These are phyloP conservation scores for Hirsutella rhossiliensis DNA, from an alignment of 2,329 filamentous ascomycete species.

Conservation along the genomic window DNA sequence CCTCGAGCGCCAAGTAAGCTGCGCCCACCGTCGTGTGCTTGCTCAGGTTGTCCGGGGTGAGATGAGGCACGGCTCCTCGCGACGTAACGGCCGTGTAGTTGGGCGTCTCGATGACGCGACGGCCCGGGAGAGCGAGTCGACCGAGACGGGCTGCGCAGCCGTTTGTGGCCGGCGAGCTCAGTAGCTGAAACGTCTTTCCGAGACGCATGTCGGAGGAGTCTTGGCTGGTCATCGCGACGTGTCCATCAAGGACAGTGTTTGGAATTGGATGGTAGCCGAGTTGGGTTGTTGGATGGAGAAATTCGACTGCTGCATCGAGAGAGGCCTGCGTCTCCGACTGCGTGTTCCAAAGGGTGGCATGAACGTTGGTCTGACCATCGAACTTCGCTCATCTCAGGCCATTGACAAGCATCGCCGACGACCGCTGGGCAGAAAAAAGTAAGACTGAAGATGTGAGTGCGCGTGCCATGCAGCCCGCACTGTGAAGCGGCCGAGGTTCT, in stretches of 20 bases:
- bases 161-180: conserved; percentile 26
- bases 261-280: not conserved
- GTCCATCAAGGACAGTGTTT: not conserved
- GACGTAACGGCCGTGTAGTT: conserved; percentile 73
- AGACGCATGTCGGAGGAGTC: conserved; percentile 11
- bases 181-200: conserved; percentile 30
- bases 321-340: too few species aligned
- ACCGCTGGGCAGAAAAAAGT: too few species aligned
- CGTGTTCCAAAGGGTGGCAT: too few species aligned
- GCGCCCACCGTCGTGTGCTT: conserved; percentile 54
- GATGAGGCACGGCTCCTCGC: conserved; percentile 72
- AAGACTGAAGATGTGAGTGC: too few species aligned
- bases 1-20: conserved; percentile 76
- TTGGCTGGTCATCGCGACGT: conserved; percentile 18
- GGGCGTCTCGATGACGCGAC: conserved; percentile 65
- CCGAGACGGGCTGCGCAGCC: conserved; percentile 51
- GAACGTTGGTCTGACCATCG: too few species aligned
- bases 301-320: too few species aligned
- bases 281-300: not conserved
- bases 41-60: conserved; percentile 71
- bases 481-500: too few species aligned
- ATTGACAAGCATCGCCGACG: too few species aligned
- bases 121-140: conserved; percentile 46
- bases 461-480: too few species aligned
- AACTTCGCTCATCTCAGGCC: too few species aligned